A percentile compares a stretch with the other conserved stretches of the same genome.
These are phyloP conservation scores for Arthrinium puccinioides DNA, from an alignment of 2,329 filamentous ascomycete species.

Conservation along the genomic window DNA sequence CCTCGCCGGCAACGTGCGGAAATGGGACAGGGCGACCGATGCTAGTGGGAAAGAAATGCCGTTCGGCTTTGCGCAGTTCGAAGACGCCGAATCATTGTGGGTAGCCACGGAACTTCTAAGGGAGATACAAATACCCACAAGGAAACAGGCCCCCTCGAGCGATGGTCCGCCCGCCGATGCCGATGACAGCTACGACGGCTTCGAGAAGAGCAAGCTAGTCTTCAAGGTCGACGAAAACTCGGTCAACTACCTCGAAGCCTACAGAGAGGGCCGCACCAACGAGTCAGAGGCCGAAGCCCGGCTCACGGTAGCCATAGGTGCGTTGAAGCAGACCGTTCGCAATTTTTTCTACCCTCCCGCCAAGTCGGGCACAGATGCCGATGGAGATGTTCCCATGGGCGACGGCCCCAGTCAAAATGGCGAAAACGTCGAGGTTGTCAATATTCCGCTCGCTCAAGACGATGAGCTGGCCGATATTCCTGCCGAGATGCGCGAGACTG, in stretches of 20 bases:
- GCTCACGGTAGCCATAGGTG: slow-evolving; percentile 60
- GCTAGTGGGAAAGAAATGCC: slow-evolving; percentile 62
- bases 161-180: slow-evolving; percentile 27
- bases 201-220: slow-evolving; percentile 65
- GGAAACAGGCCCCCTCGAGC: slow-evolving; percentile 56
- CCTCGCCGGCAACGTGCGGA: slow-evolving; percentile 69
- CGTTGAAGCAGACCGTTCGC: slow-evolving; percentile 60
- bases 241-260: slow-evolving; percentile 77
- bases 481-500: slow-evolving; percentile 89
- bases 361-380: slow-evolving; percentile 45
- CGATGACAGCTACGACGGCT: slow-evolving; percentile 39
- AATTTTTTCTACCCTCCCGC: slow-evolving; percentile 64
- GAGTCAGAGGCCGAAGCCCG: slow-evolving; percentile 58
- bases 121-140: slow-evolving; percentile 73
- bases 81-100: slow-evolving; percentile 81
- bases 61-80: slow-evolving; percentile 95
- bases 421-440: slow-evolving; percentile 75
- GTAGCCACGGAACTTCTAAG: slow-evolving; percentile 79
- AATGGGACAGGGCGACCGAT: slow-evolving; percentile 76
- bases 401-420: slow-evolving; percentile 48
- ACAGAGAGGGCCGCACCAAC: slow-evolving; percentile 60
- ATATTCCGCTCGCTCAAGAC: slow-evolving; percentile 78
- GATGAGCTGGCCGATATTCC: slow-evolving; percentile 95
- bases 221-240: slow-evolving; percentile 78
- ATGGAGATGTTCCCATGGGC: slow-evolving; percentile 64